Conservation (phyloP, 352 stramenopile species). For the Pythium brachiatum region DNA sequence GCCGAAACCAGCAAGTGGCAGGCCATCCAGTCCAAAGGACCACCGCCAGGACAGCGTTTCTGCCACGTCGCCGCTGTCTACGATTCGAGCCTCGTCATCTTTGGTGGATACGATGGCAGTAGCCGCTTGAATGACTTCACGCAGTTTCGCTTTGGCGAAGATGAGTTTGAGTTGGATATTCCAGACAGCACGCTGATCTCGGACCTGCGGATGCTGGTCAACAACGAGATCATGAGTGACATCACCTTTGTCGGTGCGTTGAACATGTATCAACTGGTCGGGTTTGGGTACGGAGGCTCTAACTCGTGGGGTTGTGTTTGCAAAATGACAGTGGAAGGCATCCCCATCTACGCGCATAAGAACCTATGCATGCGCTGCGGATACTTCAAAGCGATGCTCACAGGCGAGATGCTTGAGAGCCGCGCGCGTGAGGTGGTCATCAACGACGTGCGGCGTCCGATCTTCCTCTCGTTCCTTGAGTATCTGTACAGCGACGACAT, state of each 20-base stretch:
- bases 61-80: constrained; percentile 95
- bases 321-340: constrained; percentile 62
- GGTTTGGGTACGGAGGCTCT: too few species aligned
- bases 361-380: constrained; percentile 93
- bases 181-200: constrained; percentile 77
- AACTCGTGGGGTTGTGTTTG: neutral
- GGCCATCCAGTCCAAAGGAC: constrained; percentile 71
- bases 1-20: constrained; percentile 71
- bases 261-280: too few species aligned
- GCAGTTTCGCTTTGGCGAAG: constrained; percentile 84
- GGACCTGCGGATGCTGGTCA: constrained; percentile 73
- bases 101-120: constrained; percentile 95
- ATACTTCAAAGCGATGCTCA: constrained; percentile 92
- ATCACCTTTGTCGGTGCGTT: constrained; percentile 81
- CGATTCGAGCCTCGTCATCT: constrained; percentile 93
- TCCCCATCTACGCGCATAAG: constrained; percentile 87
- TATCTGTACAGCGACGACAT: constrained; percentile 97
- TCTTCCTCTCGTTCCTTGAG: constrained; percentile 94
- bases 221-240: constrained; percentile 87
- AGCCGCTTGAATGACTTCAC: constrained; percentile 95
- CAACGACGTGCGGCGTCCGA: constrained; percentile 86
- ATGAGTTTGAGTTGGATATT: constrained; percentile 81
- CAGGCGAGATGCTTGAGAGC: constrained; percentile 91
- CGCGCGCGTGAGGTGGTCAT: constrained; percentile 89
- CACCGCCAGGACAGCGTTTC: constrained; percentile 91